Evolutionary conservation across 2,329 filamentous ascomycete genomes (phyloP).

Genomic region (Chaetomium globosum): DNA sequence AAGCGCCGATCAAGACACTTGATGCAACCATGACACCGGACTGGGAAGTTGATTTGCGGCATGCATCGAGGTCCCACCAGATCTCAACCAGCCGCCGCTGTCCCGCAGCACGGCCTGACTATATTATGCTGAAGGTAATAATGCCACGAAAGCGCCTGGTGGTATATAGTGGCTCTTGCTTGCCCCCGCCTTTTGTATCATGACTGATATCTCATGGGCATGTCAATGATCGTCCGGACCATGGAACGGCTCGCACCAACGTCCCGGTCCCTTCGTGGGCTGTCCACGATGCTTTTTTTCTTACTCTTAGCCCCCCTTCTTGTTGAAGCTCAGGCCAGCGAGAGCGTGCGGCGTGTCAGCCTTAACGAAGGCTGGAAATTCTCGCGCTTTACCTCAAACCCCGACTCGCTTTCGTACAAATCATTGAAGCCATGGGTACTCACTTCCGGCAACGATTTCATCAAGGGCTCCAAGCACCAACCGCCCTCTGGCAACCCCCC

Average conservation of each 20-base stretch:
- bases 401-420: conserved; percentile 32
- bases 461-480: conserved; percentile 32
- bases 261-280: background rate
- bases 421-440: conserved; percentile 42
- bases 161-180: background rate
- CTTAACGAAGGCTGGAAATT: conserved; percentile 34
- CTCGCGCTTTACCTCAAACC: conserved; percentile 27
- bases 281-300: background rate
- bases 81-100: background rate
- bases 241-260: background rate
- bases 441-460: conserved; percentile 41
- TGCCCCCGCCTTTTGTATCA: background rate
- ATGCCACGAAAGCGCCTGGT: background rate
- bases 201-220: background rate
- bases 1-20: background rate
- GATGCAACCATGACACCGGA: background rate
- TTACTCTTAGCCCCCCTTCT: background rate
- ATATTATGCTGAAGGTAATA: background rate
- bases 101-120: background rate
- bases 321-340: background rate
- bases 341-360: conserved; percentile 17
- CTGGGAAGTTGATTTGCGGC: background rate
- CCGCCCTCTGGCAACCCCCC: conserved; percentile 34
- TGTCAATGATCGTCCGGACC: background rate
- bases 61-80: background rate